Evolutionary conservation across 2,329 filamentous ascomycete genomes (phyloP).

Genomic region (Microsporum ferrugineum): DNA sequence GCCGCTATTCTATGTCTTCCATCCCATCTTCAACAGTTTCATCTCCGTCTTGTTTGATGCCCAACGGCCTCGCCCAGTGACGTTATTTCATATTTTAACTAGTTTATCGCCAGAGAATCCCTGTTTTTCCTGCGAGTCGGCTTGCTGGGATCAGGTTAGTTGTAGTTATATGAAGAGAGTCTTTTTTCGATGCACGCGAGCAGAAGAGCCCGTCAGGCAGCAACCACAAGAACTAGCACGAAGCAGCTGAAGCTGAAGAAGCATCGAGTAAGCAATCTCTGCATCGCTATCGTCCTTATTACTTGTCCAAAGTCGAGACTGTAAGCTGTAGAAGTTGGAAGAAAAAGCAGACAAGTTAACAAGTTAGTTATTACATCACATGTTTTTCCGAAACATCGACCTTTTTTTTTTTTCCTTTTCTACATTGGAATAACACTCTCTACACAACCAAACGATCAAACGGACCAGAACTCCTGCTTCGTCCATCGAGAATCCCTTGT

Average conservation of each 20-base stretch:
- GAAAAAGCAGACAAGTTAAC: too few species aligned
- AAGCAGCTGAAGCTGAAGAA: neutral
- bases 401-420: neutral
- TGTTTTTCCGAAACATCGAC: neutral
- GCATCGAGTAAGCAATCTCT: too few species aligned
- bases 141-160: neutral
- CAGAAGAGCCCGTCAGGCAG: neutral
- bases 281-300: too few species aligned
- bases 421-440: neutral
- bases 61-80: neutral
- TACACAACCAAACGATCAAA: neutral
- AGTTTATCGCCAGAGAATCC: neutral
- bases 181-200: neutral
- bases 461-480: neutral
- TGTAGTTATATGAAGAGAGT: neutral
- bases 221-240: neutral
- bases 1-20: neutral
- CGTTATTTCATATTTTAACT: neutral
- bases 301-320: neutral
- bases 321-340: neutral
- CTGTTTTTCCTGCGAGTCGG: neutral
- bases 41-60: neutral
- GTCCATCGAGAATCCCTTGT: neutral
- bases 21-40: neutral
- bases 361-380: constrained; percentile 2